A percentile compares a stretch with the other conserved stretches of the same genome.
Conservation (phyloP, 2,329 filamentous ascomycete species). For the Alternaria rosae region DNA sequence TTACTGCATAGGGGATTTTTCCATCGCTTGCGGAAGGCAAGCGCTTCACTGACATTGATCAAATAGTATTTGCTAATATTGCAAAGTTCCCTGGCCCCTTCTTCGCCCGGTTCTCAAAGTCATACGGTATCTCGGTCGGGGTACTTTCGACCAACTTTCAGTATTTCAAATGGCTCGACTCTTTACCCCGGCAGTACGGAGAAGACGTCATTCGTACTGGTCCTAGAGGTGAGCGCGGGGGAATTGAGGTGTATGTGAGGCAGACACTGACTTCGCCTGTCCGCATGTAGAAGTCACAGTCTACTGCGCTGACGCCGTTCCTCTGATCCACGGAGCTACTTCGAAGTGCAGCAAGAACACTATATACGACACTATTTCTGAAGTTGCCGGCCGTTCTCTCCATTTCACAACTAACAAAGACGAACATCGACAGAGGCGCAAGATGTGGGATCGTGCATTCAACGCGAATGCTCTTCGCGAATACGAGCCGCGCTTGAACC, state of each 20-base stretch:
- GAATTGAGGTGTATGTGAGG: not conserved
- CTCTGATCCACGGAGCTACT: slow-evolving; percentile 37
- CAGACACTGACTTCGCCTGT: not conserved
- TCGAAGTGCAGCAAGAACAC: slow-evolving; percentile 40
- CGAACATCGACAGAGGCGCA: slow-evolving; percentile 41
- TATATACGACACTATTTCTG: slow-evolving; percentile 32
- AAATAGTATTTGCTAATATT: not conserved
- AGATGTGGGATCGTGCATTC: slow-evolving; percentile 46
- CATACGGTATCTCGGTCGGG: slow-evolving; percentile 44
- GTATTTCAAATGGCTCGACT: slow-evolving; percentile 34
- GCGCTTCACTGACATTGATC: not conserved
- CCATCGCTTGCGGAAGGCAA: slow-evolving; percentile 48
- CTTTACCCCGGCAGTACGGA: slow-evolving; percentile 38
- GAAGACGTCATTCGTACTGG: slow-evolving; percentile 45
- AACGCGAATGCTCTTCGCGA: slow-evolving; percentile 44
- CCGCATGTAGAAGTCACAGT: slow-evolving; percentile 36
- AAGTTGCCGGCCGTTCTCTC: slow-evolving; percentile 31
- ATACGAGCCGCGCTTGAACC: slow-evolving; percentile 46
- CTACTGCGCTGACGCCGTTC: slow-evolving; percentile 36
- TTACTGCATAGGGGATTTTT: slow-evolving; percentile 51
- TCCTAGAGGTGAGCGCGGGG: slow-evolving; percentile 22
- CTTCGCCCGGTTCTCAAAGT: slow-evolving; percentile 47
- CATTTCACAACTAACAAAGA: slow-evolving; percentile 40
- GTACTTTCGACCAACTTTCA: slow-evolving; percentile 28
- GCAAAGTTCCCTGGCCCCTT: slow-evolving; percentile 50